Base-by-base conservation (phyloP, 345 rosid genomes). In the Pistacia atlantica region DNA sequence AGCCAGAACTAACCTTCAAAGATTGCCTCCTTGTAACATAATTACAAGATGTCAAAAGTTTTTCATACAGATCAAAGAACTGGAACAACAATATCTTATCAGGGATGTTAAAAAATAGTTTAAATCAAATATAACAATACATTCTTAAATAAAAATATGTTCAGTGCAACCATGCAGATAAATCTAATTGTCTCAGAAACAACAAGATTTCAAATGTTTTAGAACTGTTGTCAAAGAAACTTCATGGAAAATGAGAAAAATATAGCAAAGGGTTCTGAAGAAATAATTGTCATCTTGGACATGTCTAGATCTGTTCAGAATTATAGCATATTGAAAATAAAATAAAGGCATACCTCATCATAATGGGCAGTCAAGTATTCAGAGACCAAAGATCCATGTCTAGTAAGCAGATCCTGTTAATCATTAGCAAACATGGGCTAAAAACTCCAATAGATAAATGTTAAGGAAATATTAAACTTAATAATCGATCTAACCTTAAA, bases 11-110 rank as follows among this genome's bases (percentile, higher is more conserved):
- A 77, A 96, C 99, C 98, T 92, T 96, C 79, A 96, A 77, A 22
- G 99, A 96, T 81, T 96, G 99, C 86, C 99, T 87, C 84, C 96
- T 93, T 17, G 99, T 96, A 81, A 96, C 99, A 73, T 96, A 96
- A 79, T 93, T 96, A 38, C 95, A 78, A 77, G 99, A 96, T 49
- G 83, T 91, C 88, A 96, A 80, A 51, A 96, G 97, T 69, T 86
- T 92, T 81, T 90, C 98, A 65, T 93, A 96, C 11, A 87, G 56
- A 59, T 86, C 92, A 87, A 96, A 96, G 90, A 96, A 96, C 98
- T 93, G 96, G 79, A 88, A 87, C 64, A 86, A 74, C n/a, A 69
- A 49, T 17, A 46, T 28, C 66, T 76, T 11, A 49, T 79, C 78
- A 88, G 77, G 66, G 82, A 77, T 56, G 71, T 72, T 20, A 61